Percentiles rank a stretch among this genome's conserved stretches.
These are phyloP conservation scores for Nemania sp. DNA, from an alignment of 2,329 filamentous ascomycete genomes.

Conservation along the genomic window DNA sequence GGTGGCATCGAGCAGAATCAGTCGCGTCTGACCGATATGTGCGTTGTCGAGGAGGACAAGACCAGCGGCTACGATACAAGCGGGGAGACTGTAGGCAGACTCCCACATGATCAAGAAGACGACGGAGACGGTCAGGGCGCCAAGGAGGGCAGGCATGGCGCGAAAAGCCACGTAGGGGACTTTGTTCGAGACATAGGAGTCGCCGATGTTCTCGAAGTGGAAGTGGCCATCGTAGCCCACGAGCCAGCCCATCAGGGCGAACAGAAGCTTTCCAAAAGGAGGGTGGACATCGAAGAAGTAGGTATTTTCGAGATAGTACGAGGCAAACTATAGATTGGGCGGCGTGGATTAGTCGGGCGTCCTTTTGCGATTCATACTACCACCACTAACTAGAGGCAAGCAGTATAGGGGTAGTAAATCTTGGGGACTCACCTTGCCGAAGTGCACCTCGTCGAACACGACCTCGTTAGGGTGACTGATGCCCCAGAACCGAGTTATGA, in stretches of 20 bases:
- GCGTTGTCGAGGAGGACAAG: slow-evolving; percentile 95
- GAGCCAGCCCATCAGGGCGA: slow-evolving; percentile 95
- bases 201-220: slow-evolving; percentile 98
- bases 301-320: slow-evolving; percentile 88
- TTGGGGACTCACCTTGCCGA: slow-evolving; percentile 94
- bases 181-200: slow-evolving; percentile 96
- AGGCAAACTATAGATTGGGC: slow-evolving; percentile 60
- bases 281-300: slow-evolving; percentile 99
- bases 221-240: slow-evolving; percentile 97
- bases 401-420: too few species aligned
- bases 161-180: slow-evolving; percentile 97
- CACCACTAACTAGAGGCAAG: background rate
- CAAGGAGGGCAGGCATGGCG: slow-evolving; percentile 87
- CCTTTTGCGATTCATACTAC: background rate
- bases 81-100: slow-evolving; percentile 93
- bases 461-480: slow-evolving; percentile 95
- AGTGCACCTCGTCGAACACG: slow-evolving; percentile 98
- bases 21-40: slow-evolving; percentile 91
- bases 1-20: slow-evolving; percentile 94
- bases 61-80: slow-evolving; percentile 82
- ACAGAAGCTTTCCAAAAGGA: slow-evolving; percentile 96
- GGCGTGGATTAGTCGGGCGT: slow-evolving; percentile 18
- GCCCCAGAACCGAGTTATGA: slow-evolving; percentile 92
- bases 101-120: slow-evolving; percentile 99
- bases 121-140: slow-evolving; percentile 89